A percentile compares a stretch with the other conserved stretches of the same genome.
These are phyloP conservation scores for Excoecaria cochinchinensis DNA, from an alignment of 345 rosid species.

Conservation along the genomic window DNA sequence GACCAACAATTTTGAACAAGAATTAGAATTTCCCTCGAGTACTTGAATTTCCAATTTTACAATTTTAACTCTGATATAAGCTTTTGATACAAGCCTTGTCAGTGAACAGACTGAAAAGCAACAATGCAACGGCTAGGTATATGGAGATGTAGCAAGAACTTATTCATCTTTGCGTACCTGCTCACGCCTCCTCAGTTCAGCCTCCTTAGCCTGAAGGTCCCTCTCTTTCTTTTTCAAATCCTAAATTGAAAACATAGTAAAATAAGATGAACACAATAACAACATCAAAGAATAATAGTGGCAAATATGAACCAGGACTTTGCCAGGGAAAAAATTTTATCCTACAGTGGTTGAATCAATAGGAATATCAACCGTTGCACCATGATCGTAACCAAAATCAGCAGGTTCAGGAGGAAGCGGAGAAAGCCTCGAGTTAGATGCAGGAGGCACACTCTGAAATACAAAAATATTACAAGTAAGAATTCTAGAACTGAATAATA, in stretches of 20 bases:
- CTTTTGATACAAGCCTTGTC: background rate
- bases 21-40: background rate
- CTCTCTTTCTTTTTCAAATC: constrained; percentile 35
- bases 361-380: constrained; percentile 35
- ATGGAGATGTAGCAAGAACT: background rate
- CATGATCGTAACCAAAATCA: constrained; percentile 30
- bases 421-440: constrained; percentile 31
- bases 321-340: background rate
- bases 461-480: background rate
- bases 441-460: constrained; percentile 30
- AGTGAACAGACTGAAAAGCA: background rate
- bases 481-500: background rate
- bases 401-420: constrained; percentile 39
- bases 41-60: background rate
- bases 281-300: background rate
- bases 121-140: background rate
- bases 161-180: constrained; percentile 20
- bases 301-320: constrained; percentile 3
- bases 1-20: background rate
- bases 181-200: constrained; percentile 33
- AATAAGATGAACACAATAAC: background rate
- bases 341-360: constrained; percentile 28
- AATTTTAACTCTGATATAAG: background rate
- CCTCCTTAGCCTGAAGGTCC: constrained; percentile 35
- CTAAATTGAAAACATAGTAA: constrained; percentile 4